Percentiles rank a stretch among this genome's conserved stretches.
phyloP scores from a whole-genome alignment of 768 basidiomycete genomes.

The Paxillus ammoniavirescens region DNA sequence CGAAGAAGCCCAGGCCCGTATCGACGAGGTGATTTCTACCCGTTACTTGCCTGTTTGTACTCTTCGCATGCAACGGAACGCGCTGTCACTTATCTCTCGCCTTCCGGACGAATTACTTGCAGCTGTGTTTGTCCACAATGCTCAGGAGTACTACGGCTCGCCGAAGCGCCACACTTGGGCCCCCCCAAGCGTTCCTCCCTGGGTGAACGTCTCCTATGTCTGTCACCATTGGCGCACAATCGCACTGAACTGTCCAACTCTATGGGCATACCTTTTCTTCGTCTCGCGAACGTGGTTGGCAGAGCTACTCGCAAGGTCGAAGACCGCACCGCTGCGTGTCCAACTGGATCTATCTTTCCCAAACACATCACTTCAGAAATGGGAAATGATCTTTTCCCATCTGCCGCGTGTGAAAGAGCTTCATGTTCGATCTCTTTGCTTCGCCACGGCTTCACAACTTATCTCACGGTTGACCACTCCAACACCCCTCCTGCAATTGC shows the following conservation, averaged over 20 bases:
- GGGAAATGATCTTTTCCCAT: too few species aligned
- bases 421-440: too few species aligned
- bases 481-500: too few species aligned
- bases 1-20: neutral
- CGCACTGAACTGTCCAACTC: slow-evolving; percentile 33
- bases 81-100: slow-evolving; percentile 1
- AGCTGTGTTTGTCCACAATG: neutral
- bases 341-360: too few species aligned
- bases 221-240: slow-evolving; percentile 38
- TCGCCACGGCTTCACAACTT: too few species aligned
- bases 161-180: too few species aligned
- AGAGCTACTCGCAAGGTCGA: neutral
- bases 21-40: slow-evolving; percentile 1
- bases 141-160: neutral
- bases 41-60: neutral
- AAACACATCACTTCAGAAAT: too few species aligned
- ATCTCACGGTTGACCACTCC: too few species aligned
- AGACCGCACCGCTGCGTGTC: too few species aligned
- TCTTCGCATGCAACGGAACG: slow-evolving; percentile 5
- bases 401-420: too few species aligned
- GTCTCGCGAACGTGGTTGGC: neutral
- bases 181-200: neutral
- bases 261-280: slow-evolving; percentile 34
- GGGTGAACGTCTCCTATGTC: slow-evolving; percentile 4
- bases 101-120: slow-evolving; percentile 8